Evolutionary conservation across 2,329 filamentous ascomycete species (phyloP).

Genomic region (Penicillium sp.): DNA sequence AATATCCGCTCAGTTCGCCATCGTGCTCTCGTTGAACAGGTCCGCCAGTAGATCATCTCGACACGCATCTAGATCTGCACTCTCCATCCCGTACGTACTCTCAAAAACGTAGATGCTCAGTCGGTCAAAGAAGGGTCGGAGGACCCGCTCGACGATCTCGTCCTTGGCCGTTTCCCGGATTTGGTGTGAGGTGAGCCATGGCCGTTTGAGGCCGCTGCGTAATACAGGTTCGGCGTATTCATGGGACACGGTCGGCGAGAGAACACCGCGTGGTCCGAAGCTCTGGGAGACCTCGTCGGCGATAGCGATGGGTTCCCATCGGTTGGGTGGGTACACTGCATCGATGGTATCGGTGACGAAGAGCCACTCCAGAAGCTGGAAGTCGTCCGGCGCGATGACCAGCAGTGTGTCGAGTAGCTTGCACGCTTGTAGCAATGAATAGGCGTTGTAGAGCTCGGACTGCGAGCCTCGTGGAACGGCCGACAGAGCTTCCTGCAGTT

Average conservation of each 20-base stretch:
- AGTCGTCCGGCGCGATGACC: constrained; percentile 83
- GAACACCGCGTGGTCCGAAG: constrained; percentile 50
- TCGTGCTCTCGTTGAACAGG: constrained; percentile 70
- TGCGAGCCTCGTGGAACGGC: constrained; percentile 66
- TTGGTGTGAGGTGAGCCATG: constrained; percentile 43
- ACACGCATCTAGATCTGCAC: constrained; percentile 61
- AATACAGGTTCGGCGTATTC: constrained; percentile 27
- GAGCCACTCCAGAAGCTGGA: constrained; percentile 96
- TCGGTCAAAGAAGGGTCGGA: constrained; percentile 84
- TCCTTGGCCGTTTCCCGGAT: constrained; percentile 52
- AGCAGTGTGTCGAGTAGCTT: constrained; percentile 89
- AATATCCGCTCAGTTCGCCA: constrained; percentile 34
- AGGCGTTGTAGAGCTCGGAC: constrained; percentile 71
- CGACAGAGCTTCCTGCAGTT: constrained; percentile 73
- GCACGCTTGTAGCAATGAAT: constrained; percentile 79
- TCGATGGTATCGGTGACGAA: constrained; percentile 97
- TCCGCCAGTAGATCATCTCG: constrained; percentile 62
- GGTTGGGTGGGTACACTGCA: constrained; percentile 74
- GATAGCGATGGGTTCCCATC: constrained; percentile 66
- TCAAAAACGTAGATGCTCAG: constrained; percentile 93
- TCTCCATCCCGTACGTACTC: constrained; percentile 78
- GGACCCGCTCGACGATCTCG: constrained; percentile 66
- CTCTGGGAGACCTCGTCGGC: constrained; percentile 80
- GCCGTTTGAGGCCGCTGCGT: constrained; percentile 32
- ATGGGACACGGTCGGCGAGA: constrained; percentile 23